phyloP scores from a whole-genome alignment of 2,329 filamentous ascomycete genomes.

The Xylariaceae sp. region DNA sequence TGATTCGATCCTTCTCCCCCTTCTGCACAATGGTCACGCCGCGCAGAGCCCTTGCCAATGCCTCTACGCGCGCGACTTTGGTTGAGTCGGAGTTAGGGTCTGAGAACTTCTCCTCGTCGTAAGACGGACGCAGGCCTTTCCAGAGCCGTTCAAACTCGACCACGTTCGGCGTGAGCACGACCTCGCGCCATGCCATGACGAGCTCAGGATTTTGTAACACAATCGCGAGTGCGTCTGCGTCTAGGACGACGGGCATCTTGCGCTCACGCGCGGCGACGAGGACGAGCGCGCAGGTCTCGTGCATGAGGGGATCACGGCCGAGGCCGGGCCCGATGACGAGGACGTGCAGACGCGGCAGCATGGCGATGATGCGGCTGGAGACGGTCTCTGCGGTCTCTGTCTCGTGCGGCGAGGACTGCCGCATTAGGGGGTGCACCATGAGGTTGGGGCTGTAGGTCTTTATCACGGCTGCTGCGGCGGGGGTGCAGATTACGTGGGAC shows the following conservation, averaged over 20 bases:
- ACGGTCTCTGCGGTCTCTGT: constrained; percentile 53
- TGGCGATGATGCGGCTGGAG: constrained; percentile 63
- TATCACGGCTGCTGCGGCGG: constrained; percentile 78
- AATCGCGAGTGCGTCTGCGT: constrained; percentile 81
- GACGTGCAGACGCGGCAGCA: constrained; percentile 84
- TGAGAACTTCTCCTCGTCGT: constrained; percentile 17
- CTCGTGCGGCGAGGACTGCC: constrained; percentile 55
- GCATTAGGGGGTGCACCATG: constrained; percentile 97
- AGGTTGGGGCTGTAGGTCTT: constrained; percentile 97
- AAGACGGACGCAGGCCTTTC: constrained; percentile 60
- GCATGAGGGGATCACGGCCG: constrained; percentile 84
- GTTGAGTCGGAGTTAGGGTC: constrained; percentile 31
- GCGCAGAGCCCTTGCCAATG: constrained; percentile 67
- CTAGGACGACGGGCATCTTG: constrained; percentile 75
- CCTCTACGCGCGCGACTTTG: constrained; percentile 47
- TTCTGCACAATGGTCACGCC: constrained; percentile 93
- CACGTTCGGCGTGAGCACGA: constrained; percentile 89
- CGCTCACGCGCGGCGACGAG: constrained; percentile 70
- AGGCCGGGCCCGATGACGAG: constrained; percentile 90
- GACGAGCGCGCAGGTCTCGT: constrained; percentile 74
- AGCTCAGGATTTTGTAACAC: constrained; percentile 71
- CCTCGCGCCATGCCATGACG: constrained; percentile 73
- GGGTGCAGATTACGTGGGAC: constrained; percentile 95
- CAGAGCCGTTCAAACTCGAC: constrained; percentile 85
- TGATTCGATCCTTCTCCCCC: constrained; percentile 75